These are phyloP conservation scores for Coniochaeta ligniaria DNA, from an alignment of 2,329 filamentous ascomycete species.

Conservation along the genomic window DNA sequence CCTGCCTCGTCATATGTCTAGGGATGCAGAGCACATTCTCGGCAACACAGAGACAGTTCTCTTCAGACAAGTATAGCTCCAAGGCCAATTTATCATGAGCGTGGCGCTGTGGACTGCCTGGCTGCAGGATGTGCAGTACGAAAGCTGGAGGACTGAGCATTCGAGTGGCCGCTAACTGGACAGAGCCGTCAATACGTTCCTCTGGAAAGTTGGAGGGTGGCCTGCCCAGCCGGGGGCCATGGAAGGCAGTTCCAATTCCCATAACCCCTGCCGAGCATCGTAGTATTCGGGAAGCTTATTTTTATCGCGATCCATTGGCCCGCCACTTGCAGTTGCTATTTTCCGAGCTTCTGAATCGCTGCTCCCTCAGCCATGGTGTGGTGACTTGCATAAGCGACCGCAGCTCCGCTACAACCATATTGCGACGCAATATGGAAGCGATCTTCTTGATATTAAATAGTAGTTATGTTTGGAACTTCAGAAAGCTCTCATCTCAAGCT, in stretches of 20 bases:
- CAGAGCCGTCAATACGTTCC: not conserved
- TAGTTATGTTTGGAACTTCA: slow-evolving; percentile 1
- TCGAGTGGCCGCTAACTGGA: slow-evolving; percentile 7
- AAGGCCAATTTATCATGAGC: slow-evolving; percentile 8
- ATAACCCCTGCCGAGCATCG: not conserved
- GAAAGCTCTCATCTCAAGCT: not conserved
- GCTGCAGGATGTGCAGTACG: slow-evolving; percentile 10
- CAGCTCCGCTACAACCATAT: not conserved
- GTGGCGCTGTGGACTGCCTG: slow-evolving; percentile 12
- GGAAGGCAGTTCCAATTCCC: not conserved
- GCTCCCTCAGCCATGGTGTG: not conserved
- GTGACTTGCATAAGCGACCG: slow-evolving; percentile 1
- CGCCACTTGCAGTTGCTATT: not conserved
- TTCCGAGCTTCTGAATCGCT: not conserved
- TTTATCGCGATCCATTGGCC: slow-evolving; percentile 1
- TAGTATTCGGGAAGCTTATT: slow-evolving; percentile 1
- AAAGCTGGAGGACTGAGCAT: slow-evolving; percentile 8
- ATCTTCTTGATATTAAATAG: not conserved
- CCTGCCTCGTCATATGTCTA: not conserved
- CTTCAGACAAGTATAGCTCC: slow-evolving; percentile 7
- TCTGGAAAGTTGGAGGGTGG: not conserved
- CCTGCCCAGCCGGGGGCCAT: not conserved
- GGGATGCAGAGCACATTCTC: not conserved
- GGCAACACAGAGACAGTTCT: slow-evolving; percentile 3
- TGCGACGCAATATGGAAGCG: not conserved